phyloP scores from a whole-genome alignment of 164 flowering plant genomes.

The Taxillus chinensis region DNA sequence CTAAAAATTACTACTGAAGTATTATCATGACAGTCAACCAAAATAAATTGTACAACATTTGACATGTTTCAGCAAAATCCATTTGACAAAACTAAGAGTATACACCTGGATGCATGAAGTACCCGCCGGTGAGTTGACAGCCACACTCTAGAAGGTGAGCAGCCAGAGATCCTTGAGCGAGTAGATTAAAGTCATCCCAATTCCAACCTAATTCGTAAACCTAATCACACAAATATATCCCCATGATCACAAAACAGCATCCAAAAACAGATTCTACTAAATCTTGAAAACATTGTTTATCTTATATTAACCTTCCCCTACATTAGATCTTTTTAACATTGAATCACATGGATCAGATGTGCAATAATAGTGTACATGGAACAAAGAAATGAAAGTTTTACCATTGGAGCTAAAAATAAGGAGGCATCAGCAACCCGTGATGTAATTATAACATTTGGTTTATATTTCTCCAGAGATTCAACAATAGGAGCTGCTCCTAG shows the following conservation, averaged over 20 bases:
- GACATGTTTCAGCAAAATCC: neutral
- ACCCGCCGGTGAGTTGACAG: slow-evolving; percentile 98
- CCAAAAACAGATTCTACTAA: too few relatives aligned
- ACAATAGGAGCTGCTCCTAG: slow-evolving; percentile 94
- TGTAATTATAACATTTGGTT: slow-evolving; percentile 74
- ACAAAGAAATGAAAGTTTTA: slow-evolving; percentile 15
- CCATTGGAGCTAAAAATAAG: slow-evolving; percentile 93
- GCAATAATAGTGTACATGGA: neutral
- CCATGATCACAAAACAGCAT: too few relatives aligned
- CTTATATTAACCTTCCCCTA: too few relatives aligned
- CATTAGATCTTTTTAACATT: too few relatives aligned
- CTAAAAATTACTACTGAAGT: neutral
- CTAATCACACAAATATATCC: slow-evolving; percentile 22
- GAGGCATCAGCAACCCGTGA: slow-evolving; percentile 95
- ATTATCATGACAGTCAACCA: neutral
- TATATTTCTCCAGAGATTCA: slow-evolving; percentile 71
- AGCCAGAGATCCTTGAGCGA: slow-evolving; percentile 86
- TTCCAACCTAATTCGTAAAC: slow-evolving; percentile 96
- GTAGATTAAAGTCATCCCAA: slow-evolving; percentile 63
- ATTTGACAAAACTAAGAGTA: neutral
- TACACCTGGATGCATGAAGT: slow-evolving; percentile 92
- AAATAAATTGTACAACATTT: neutral
- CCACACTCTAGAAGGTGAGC: slow-evolving; percentile 98
- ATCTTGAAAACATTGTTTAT: too few relatives aligned
- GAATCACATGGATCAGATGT: too few relatives aligned